Evolutionary conservation across 176 grass and related monocot genomes (phyloP).

Genomic region (Aegilops bicornis): DNA sequence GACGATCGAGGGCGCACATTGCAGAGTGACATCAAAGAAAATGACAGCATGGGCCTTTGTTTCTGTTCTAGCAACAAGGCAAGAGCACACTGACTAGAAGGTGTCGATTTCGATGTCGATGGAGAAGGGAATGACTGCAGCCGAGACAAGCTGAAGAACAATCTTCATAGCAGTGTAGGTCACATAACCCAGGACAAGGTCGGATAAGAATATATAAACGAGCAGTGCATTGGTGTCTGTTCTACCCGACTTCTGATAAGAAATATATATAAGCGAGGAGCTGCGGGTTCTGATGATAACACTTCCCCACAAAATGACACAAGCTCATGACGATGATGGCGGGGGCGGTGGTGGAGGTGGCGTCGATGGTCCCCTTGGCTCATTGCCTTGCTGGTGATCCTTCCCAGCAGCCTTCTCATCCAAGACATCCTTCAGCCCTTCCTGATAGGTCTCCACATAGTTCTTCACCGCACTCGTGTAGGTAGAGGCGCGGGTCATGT

Average conservation of each 20-base stretch:
- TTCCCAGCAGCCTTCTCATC: constrained; percentile 20
- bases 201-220: not conserved
- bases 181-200: not conserved
- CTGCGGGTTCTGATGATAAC: not conserved
- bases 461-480: constrained; percentile 37
- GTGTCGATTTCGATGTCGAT: not conserved
- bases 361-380: not conserved
- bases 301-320: not conserved
- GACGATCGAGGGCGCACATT: not conserved
- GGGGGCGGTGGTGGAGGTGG: not conserved
- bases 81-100: not conserved
- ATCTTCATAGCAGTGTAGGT: not conserved
- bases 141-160: not conserved
- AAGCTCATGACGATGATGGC: not conserved
- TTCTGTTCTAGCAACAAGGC: not conserved
- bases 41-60: not conserved
- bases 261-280: not conserved
- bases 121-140: not conserved
- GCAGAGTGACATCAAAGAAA: not conserved
- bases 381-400: not conserved
- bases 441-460: constrained; percentile 40
- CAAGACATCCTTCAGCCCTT: constrained; percentile 41
- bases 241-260: not conserved
- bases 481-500: constrained; percentile 33
- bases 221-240: not conserved